phyloP scores from a whole-genome alignment of 2,329 filamentous ascomycete genomes.

The Aspergillus sclerotialis region DNA sequence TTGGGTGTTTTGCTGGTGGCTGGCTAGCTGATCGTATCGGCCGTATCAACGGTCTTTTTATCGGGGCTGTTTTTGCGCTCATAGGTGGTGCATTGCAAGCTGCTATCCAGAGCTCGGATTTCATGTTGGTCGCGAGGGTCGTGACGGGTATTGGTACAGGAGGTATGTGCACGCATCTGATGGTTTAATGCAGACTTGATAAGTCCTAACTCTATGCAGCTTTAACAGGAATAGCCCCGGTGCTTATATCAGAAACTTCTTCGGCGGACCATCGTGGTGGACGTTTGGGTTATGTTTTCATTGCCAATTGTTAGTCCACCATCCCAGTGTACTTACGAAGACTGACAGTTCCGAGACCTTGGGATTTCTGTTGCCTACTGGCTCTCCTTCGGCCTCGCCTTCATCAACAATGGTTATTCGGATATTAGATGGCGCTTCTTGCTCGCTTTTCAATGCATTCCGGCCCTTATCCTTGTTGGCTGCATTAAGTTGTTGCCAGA shows the following conservation, averaged over 20 bases:
- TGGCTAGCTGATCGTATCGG: slow-evolving; percentile 48
- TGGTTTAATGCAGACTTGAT: slow-evolving; percentile 5
- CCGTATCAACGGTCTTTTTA: slow-evolving; percentile 46
- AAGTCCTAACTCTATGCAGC: no score
- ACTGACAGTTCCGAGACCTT: slow-evolving; percentile 25
- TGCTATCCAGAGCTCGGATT: slow-evolving; percentile 38
- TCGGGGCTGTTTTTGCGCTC: slow-evolving; percentile 42
- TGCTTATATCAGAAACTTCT: slow-evolving; percentile 44
- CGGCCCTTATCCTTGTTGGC: slow-evolving; percentile 17
- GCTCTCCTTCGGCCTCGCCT: slow-evolving; percentile 31
- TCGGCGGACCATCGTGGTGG: slow-evolving; percentile 41
- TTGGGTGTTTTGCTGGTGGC: slow-evolving; percentile 45
- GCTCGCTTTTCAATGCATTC: slow-evolving; percentile 28
- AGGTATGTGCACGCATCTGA: slow-evolving; percentile 19
- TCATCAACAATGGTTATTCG: slow-evolving; percentile 25
- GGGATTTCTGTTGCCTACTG: slow-evolving; percentile 39
- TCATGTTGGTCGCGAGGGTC: slow-evolving; percentile 45
- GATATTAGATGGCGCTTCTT: slow-evolving; percentile 28
- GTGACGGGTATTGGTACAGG: slow-evolving; percentile 49
- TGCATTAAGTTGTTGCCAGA: slow-evolving; percentile 28
- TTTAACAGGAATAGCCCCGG: slow-evolving; percentile 45
- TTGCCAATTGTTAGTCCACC: slow-evolving; percentile 39
- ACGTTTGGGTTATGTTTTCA: slow-evolving; percentile 44
- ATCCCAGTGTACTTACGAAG: not conserved
- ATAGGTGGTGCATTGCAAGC: slow-evolving; percentile 45